Evolutionary conservation across 2,329 filamentous ascomycete species (phyloP), one percentile per base, ranked within the genome.

Genomic region (Simplicillium aogashimaense): DNA sequence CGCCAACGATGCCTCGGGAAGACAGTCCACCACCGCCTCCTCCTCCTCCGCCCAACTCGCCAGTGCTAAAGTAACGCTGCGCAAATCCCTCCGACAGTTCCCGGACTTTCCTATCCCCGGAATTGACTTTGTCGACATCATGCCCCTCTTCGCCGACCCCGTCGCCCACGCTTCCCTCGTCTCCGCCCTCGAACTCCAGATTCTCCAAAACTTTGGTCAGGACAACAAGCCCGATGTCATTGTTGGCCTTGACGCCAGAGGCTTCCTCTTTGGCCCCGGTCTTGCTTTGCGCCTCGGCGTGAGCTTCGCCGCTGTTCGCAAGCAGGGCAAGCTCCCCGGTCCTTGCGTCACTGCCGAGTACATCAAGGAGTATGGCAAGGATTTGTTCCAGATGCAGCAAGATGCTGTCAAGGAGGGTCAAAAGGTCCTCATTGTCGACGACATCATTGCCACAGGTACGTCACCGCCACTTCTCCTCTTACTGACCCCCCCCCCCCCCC

Each of bases 371-470:
- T 98, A 98, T 58, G 92, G 92, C 47, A 75, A 81, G 64, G 92
- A 98, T 62, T 82, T 82, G 59, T 97, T 98, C 70, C 86, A 97
- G 74, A 94, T 98, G 71, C 92, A 98, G 70, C 70, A 76, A 50
- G 88, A 84, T 62, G 82, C 83, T 35, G 81, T 98, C 55, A 81
- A 84, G 66, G 73, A 78, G 38, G 89, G 89, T 29, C 86, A 95
- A 68, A 89, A 83, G 62, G 90, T 95, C 43, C 69, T 98, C 46
- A 76, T 98, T 49, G 88, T 98, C 28, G 92, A 98, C 63, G 92
- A 98, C 61, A 94, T 98, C 57, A 97, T 98, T 67, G 92, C 92
- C 42, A 98, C 92, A 49, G 90, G 90, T 95, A 72, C 62, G 82
- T 66, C 32, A 39, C 40, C 36, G 43, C 38, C 40, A 15, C 9